Evolutionary conservation across 139 green algal species (phyloP).

Genomic region (Picochlorum sp.): DNA sequence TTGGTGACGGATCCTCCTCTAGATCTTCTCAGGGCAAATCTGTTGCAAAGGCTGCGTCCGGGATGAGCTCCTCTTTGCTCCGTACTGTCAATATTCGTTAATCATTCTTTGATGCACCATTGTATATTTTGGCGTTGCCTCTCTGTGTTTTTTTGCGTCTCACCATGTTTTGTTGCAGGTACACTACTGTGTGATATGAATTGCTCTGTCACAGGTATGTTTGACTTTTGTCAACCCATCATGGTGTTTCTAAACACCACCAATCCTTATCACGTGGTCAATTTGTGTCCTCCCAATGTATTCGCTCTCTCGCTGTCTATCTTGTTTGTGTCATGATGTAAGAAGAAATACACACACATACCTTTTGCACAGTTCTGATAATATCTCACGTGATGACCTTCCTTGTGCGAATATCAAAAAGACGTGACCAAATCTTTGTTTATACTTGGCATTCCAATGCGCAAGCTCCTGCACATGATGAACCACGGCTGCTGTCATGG

Average conservation of each 20-base stretch:
- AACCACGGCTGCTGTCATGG: too few relatives aligned
- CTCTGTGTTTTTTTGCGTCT: not conserved
- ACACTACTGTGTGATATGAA: too few relatives aligned
- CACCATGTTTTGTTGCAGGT: too few relatives aligned
- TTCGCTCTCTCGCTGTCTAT: too few relatives aligned
- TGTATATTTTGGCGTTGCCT: not conserved
- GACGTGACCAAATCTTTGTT: slow-evolving; percentile 80
- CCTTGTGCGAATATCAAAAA: slow-evolving; percentile 90
- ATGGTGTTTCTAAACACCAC: slow-evolving; percentile 29
- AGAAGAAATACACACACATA: not conserved
- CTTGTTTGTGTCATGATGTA: too few relatives aligned
- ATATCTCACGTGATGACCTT: slow-evolving; percentile 53
- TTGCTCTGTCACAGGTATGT: too few relatives aligned
- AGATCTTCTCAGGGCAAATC: slow-evolving; percentile 7
- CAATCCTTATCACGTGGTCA: not conserved
- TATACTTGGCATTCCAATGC: slow-evolving; percentile 64
- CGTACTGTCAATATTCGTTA: slow-evolving; percentile 58
- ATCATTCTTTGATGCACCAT: slow-evolving; percentile 6
- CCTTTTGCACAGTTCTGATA: slow-evolving; percentile 44
- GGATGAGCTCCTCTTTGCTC: slow-evolving; percentile 36
- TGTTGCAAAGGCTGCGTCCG: slow-evolving; percentile 5
- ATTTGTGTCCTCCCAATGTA: not conserved
- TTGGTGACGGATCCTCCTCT: slow-evolving; percentile 32
- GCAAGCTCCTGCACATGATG: slow-evolving; percentile 38
- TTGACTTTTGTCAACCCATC: not conserved